Percentiles rank a stretch among this genome's conserved stretches.
Evolutionary conservation across 2,329 filamentous ascomycete species (phyloP).

Genomic region (Coniochaeta ligniaria): DNA sequence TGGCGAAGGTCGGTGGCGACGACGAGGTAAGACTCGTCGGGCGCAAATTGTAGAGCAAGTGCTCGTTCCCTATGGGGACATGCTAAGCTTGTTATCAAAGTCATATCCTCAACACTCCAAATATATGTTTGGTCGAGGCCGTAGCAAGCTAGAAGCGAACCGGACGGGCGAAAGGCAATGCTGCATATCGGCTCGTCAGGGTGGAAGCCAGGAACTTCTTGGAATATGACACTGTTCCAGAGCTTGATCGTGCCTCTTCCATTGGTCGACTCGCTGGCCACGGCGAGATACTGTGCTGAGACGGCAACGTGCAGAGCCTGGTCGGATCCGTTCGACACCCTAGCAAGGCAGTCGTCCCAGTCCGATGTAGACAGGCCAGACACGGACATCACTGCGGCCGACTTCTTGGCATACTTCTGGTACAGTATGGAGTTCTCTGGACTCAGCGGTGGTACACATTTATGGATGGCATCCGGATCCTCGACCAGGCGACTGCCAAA

Average conservation of each 20-base stretch:
- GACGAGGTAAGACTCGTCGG: conserved; percentile 2
- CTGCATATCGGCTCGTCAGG: conserved; percentile 8
- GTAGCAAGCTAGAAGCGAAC: conserved; percentile 11
- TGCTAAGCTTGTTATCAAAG: background rate
- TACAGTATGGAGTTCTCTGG: conserved; percentile 14
- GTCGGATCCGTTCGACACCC: conserved; percentile 11
- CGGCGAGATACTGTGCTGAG: conserved; percentile 6
- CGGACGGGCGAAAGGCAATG: conserved; percentile 8
- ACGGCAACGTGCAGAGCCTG: conserved; percentile 3
- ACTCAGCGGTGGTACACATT: conserved; percentile 16
- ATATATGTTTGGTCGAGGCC: conserved; percentile 4
- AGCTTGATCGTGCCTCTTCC: conserved; percentile 7
- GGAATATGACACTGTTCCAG: conserved; percentile 12
- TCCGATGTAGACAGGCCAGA: conserved; percentile 10
- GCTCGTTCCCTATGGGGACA: conserved; percentile 6
- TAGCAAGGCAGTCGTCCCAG: conserved; percentile 20
- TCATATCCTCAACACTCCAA: conserved; percentile 8
- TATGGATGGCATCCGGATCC: conserved; percentile 16
- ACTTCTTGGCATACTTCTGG: conserved; percentile 10
- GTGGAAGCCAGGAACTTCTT: conserved; percentile 5
- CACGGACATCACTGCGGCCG: conserved; percentile 9
- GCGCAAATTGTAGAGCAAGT: conserved; percentile 8
- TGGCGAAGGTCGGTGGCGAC: conserved; percentile 6
- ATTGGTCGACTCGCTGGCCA: conserved; percentile 4
- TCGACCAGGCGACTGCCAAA: conserved; percentile 13